Conservation (phyloP, 2,329 filamentous ascomycete genomes). For the Fusarium acutatum region DNA sequence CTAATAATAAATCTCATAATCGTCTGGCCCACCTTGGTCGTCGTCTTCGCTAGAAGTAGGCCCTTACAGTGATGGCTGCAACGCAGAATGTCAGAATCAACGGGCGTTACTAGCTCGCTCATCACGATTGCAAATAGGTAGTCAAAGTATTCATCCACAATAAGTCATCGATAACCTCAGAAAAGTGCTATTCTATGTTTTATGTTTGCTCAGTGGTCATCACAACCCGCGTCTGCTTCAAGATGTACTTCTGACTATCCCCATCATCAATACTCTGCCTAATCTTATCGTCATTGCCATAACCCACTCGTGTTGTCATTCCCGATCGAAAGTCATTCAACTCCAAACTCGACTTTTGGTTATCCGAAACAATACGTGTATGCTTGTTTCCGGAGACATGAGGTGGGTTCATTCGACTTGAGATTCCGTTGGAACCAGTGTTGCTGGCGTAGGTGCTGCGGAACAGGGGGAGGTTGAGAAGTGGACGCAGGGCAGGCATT, state of each 20-base stretch:
- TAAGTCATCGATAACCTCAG: neutral
- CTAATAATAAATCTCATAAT: too few species aligned
- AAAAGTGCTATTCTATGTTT: neutral
- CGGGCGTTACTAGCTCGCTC: too few species aligned
- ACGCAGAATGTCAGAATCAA: too few species aligned
- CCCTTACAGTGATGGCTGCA: too few species aligned
- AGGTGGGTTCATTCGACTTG: neutral
- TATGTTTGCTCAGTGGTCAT: neutral
- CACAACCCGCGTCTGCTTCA: slow-evolving; percentile 33
- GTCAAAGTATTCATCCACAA: too few species aligned
- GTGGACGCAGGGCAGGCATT: slow-evolving; percentile 32
- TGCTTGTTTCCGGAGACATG: neutral
- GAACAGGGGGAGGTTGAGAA: slow-evolving; percentile 30
- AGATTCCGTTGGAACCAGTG: neutral
- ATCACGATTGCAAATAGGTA: too few species aligned
- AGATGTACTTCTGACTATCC: slow-evolving; percentile 36
- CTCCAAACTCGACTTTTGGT: neutral
- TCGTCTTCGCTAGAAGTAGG: too few species aligned
- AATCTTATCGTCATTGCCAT: neutral
- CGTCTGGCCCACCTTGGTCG: too few species aligned
- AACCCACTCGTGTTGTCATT: neutral
- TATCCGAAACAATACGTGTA: neutral
- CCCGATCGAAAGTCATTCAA: neutral
- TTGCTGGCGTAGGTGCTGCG: slow-evolving; percentile 16
- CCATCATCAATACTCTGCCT: slow-evolving; percentile 29